Percentiles rank a stretch among this genome's conserved stretches.
These are phyloP conservation scores for Pholiota microspora DNA, from an alignment of 768 basidiomycete genomes.

Conservation along the genomic window DNA sequence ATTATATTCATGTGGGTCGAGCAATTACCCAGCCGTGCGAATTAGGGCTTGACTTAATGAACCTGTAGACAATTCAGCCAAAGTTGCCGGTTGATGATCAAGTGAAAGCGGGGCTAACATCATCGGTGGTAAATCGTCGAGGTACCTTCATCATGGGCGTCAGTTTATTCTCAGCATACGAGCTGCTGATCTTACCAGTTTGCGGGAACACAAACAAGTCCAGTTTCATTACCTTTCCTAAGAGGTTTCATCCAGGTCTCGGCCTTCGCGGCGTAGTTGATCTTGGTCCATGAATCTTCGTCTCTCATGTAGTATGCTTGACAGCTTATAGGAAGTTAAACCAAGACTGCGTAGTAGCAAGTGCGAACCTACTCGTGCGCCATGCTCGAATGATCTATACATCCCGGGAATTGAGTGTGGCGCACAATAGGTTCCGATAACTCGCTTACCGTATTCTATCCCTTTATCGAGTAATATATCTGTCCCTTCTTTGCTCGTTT, in stretches of 20 bases:
- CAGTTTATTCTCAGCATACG: not conserved
- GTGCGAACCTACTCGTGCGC: constrained; percentile 48
- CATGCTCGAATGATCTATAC: constrained; percentile 59
- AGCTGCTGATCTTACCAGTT: constrained; percentile 50
- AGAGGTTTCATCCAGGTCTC: constrained; percentile 76
- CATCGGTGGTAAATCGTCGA: constrained; percentile 76
- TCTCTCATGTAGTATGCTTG: constrained; percentile 69
- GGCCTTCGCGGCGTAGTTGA: constrained; percentile 59
- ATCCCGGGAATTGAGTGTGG: not conserved
- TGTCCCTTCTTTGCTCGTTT: constrained; percentile 66
- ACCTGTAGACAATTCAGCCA: constrained; percentile 37
- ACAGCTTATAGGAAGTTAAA: constrained; percentile 39
- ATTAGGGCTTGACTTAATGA: constrained; percentile 64
- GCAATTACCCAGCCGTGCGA: constrained; percentile 68
- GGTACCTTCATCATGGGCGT: constrained; percentile 38
- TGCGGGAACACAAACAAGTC: constrained; percentile 57
- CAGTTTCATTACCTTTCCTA: constrained; percentile 58
- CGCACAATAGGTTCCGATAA: not conserved
- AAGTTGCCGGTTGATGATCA: constrained; percentile 7
- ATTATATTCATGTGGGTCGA: not conserved
- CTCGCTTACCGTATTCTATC: constrained; percentile 61
- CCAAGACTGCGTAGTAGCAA: constrained; percentile 52
- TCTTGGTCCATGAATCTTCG: constrained; percentile 71
- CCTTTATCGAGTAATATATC: constrained; percentile 66
- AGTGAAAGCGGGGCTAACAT: constrained; percentile 40